Percentiles rank a stretch among this genome's conserved stretches.
Evolutionary conservation across 108 stramenopile genomes (phyloP).

Genomic region (Mediolabrus comicus): DNA sequence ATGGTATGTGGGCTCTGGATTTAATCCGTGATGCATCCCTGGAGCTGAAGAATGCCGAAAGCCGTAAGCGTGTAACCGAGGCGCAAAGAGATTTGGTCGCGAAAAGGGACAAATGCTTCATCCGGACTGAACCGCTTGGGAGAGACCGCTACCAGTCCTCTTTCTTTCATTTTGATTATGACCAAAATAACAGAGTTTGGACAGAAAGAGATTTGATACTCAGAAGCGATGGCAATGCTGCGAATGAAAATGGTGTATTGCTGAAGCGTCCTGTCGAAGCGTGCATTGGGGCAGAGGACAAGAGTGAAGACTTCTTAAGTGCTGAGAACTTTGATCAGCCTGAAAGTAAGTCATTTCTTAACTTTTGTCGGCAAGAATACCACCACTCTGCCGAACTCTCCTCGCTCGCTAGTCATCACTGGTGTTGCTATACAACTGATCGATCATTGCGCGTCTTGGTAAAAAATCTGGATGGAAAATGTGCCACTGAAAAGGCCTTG

Average conservation of each 20-base stretch:
- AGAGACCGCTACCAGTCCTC: conserved; percentile 65
- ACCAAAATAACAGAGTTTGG: conserved; percentile 77
- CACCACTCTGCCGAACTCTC: conserved; percentile 57
- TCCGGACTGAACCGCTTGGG: conserved; percentile 76
- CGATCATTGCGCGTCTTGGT: conserved; percentile 66
- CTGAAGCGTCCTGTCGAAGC: conserved; percentile 28
- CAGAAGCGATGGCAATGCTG: conserved; percentile 9
- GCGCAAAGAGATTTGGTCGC: conserved; percentile 84
- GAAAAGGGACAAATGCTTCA: conserved; percentile 84
- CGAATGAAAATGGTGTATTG: conserved; percentile 43
- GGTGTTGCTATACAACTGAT: conserved; percentile 80
- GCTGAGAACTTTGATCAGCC: conserved; percentile 33
- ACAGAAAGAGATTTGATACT: conserved; percentile 63
- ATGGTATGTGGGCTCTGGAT: conserved; percentile 78
- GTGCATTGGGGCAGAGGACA: conserved; percentile 59
- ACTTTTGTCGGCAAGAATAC: conserved; percentile 72
- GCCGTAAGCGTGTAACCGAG: conserved; percentile 75
- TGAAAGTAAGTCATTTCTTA: conserved; percentile 36
- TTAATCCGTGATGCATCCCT: conserved; percentile 78
- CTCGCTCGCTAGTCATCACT: conserved; percentile 58
- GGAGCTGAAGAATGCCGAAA: conserved; percentile 79
- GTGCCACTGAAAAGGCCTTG: conserved; percentile 56
- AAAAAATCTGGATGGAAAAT: conserved; percentile 74
- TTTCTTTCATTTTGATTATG: conserved; percentile 77
- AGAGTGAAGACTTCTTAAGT: conserved; percentile 63